Evolutionary conservation across 192 early-diverging fungal genomes (phyloP), one percentile per base, ranked within the genome.

Genomic region (Endogone sp.): DNA sequence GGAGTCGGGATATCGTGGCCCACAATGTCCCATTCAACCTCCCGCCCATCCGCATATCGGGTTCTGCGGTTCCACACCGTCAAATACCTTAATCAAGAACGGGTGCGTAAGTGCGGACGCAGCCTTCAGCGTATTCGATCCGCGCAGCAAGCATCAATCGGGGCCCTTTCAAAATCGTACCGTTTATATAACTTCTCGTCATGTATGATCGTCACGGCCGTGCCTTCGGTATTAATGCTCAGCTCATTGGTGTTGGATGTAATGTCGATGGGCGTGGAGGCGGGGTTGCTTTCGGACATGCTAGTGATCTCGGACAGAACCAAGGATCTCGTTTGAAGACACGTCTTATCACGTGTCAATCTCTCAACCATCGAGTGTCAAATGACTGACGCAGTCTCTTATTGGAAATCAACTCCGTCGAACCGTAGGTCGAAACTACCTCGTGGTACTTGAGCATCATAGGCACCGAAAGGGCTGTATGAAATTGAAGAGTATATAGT

Each of bases 21-120:
- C 21, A 78, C 82, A 27, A 83, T 70, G 63, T 87, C 86, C 82
- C 82, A 86, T 28, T 78, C 68, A 56, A 86, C 72, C 3, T 73
- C 66, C 21, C 78, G 73, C 4, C 85, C 85, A 73, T 86, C 82
- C 20, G 77, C 75, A 64, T 70, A 86, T 21, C 71, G 58, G n/a
- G 75, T 78, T 55, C 54, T 64, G 25, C 72, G 71, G 44, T 78
- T 62, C 68, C 76, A 74, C 21, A 78, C 76, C 20, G 76, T 75
- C 11, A 85, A 70, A 63, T 70, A 78, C 28, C 76, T 78, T 24
- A 28, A 32, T 16, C 54, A 26, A 21, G 25, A 61, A 23, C 21
- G 37, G 37, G 54, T 25, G 37, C 54, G 44, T 21, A 4, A n/a
- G 20, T 13, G 25, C 3, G 4, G 29, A 37, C 60, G 26, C 32